phyloP scores from a whole-genome alignment of 345 rosid genomes.

The Capsella bursapastoris region DNA sequence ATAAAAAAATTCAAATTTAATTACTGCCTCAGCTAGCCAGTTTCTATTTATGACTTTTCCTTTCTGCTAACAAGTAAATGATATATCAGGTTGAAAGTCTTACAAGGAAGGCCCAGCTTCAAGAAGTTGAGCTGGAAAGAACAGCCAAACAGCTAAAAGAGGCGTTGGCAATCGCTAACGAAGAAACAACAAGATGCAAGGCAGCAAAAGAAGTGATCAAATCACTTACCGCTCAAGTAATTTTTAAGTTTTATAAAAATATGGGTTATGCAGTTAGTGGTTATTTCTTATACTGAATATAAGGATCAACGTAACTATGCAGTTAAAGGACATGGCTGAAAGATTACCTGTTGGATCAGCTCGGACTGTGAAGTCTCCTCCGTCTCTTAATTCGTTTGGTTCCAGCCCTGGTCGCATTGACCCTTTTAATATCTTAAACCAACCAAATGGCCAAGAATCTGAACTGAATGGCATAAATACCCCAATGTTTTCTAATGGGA shows the following conservation, averaged over 20 bases:
- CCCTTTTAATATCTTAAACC: slow-evolving; percentile 53
- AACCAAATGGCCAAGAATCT: slow-evolving; percentile 52
- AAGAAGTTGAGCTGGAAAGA: slow-evolving; percentile 91
- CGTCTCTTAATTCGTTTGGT: slow-evolving; percentile 62
- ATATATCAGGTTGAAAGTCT: slow-evolving; percentile 81
- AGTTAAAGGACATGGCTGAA: slow-evolving; percentile 95
- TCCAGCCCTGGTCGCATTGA: slow-evolving; percentile 61
- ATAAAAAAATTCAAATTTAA: neutral
- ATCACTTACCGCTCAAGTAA: slow-evolving; percentile 97
- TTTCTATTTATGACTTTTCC: slow-evolving; percentile 27
- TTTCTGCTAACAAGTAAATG: slow-evolving; percentile 36
- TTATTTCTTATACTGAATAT: slow-evolving; percentile 33
- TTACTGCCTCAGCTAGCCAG: slow-evolving; percentile 5
- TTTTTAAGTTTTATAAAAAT: neutral
- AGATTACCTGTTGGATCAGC: slow-evolving; percentile 74
- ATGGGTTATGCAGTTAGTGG: neutral
- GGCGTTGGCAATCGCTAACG: slow-evolving; percentile 81
- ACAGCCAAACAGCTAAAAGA: slow-evolving; percentile 87
- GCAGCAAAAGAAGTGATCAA: slow-evolving; percentile 99
- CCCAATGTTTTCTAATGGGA: slow-evolving; percentile 62
- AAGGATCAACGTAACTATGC: slow-evolving; percentile 30
- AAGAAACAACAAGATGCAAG: slow-evolving; percentile 91
- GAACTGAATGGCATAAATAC: slow-evolving; percentile 54
- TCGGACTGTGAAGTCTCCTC: slow-evolving; percentile 58
- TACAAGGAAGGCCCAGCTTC: slow-evolving; percentile 76